Evolutionary conservation across 306 rosid genomes (phyloP).

Genomic region (Cyamopsis tetragonoloba): DNA sequence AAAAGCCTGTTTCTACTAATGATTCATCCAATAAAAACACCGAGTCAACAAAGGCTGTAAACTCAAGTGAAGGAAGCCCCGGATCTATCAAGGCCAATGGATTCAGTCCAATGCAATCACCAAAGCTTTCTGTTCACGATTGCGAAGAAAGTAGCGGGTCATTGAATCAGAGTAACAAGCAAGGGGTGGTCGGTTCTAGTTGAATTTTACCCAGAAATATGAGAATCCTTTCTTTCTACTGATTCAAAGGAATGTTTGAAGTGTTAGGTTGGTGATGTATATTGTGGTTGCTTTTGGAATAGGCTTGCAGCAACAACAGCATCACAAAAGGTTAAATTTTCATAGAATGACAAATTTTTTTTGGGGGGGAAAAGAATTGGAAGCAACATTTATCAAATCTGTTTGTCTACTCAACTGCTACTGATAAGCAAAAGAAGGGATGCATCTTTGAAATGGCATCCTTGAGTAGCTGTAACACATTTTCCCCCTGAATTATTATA

Average conservation of each 20-base stretch:
- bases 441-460: conserved; percentile 24
- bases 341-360: conserved; percentile 35
- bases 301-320: conserved; percentile 9
- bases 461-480: conserved; percentile 22
- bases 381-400: conserved; percentile 25
- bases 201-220: conserved; percentile 24
- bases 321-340: conserved; percentile 1
- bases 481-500: conserved; percentile 25
- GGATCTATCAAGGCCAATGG: conserved; percentile 56
- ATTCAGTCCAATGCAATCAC: conserved; percentile 28
- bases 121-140: conserved; percentile 18
- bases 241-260: conserved; percentile 28
- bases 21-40: conserved; percentile 26
- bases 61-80: conserved; percentile 36
- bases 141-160: conserved; percentile 53
- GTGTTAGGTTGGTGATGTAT: conserved; percentile 19
- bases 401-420: conserved; percentile 22
- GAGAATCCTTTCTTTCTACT: conserved; percentile 9
- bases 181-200: conserved; percentile 25
- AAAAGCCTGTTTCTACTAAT: conserved; percentile 25
- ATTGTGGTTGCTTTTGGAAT: conserved; percentile 31
- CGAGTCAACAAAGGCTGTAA: conserved; percentile 19
- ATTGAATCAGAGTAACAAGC: conserved; percentile 33
- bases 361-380: conserved; percentile 23
- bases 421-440: conserved; percentile 22